Conservation (phyloP, 2,329 filamentous ascomycete genomes). For the Colletotrichum brevisporum region DNA sequence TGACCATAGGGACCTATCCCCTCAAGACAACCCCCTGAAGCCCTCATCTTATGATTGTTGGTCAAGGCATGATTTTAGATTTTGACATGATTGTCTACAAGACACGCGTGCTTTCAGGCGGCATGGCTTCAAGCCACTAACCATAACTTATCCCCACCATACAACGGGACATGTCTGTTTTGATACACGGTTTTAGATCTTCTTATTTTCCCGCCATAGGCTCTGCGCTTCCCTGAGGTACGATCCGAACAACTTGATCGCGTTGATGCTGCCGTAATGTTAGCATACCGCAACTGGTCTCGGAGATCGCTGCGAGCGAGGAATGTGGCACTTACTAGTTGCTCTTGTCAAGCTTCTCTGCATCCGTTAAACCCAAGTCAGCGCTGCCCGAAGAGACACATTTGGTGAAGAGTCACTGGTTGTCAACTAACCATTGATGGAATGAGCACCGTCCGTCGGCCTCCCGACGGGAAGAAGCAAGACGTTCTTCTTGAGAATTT, state of each 20-base stretch:
- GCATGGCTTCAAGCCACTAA: too few species aligned
- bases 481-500: slow-evolving; percentile 98
- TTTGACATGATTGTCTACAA: too few species aligned
- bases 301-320: too few species aligned
- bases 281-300: not conserved
- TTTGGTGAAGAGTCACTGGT: too few species aligned
- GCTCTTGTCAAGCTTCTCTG: slow-evolving; percentile 94
- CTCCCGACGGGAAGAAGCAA: slow-evolving; percentile 96
- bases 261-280: slow-evolving; percentile 75
- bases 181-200: not conserved
- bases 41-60: too few species aligned
- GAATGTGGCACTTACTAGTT: slow-evolving; percentile 74
- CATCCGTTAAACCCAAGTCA: not conserved
- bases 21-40: too few species aligned
- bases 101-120: too few species aligned
- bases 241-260: slow-evolving; percentile 92
- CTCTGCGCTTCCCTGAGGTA: slow-evolving; percentile 77
- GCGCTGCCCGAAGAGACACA: slow-evolving; percentile 1
- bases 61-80: too few species aligned
- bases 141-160: too few species aligned
- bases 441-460: slow-evolving; percentile 95
- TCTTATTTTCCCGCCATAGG: slow-evolving; percentile 7
- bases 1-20: too few species aligned
- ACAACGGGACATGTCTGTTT: too few species aligned
- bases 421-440: slow-evolving; percentile 77